phyloP scores from a whole-genome alignment of 805 yeast genomes.

The Kodamaea jinghongensis region DNA sequence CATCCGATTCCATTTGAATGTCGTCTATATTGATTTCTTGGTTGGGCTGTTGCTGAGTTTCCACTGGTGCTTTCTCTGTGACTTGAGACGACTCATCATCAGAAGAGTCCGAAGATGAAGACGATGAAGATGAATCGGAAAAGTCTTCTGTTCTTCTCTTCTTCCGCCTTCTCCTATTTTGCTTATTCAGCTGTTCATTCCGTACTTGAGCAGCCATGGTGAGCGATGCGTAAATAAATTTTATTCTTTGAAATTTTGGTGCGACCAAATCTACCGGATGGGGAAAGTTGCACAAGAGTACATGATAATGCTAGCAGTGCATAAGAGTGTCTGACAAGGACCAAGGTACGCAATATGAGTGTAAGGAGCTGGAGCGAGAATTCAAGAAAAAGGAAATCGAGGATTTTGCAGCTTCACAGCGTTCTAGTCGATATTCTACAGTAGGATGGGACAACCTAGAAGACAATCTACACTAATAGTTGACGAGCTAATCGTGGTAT shows the following conservation, averaged over 20 bases:
- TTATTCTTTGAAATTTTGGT: background rate
- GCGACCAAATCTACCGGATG: too few species aligned
- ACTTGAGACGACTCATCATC: conserved; percentile 15
- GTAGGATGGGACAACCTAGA: too few species aligned
- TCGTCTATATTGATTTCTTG: conserved; percentile 31
- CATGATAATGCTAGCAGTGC: too few species aligned
- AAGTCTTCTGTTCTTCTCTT: conserved; percentile 83
- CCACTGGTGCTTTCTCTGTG: conserved; percentile 12
- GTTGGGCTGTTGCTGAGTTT: conserved; percentile 5
- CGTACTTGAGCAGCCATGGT: conserved; percentile 11
- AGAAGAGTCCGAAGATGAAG: conserved; percentile 31
- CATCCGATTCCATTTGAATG: conserved; percentile 30
- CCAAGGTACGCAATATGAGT: too few species aligned
- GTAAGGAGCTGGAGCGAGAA: too few species aligned
- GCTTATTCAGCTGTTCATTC: conserved; percentile 15
- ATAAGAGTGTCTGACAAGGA: too few species aligned
- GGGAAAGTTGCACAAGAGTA: too few species aligned
- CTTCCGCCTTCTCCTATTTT: conserved; percentile 57
- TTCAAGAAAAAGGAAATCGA: too few species aligned
- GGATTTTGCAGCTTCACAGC: too few species aligned
- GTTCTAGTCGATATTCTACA: too few species aligned
- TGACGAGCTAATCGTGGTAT: too few species aligned
- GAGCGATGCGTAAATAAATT: background rate
- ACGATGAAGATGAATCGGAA: conserved; percentile 52
- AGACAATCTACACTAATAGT: too few species aligned